Conservation (phyloP, 2,329 filamentous ascomycete species). For the Clarireedia monteithiana region DNA sequence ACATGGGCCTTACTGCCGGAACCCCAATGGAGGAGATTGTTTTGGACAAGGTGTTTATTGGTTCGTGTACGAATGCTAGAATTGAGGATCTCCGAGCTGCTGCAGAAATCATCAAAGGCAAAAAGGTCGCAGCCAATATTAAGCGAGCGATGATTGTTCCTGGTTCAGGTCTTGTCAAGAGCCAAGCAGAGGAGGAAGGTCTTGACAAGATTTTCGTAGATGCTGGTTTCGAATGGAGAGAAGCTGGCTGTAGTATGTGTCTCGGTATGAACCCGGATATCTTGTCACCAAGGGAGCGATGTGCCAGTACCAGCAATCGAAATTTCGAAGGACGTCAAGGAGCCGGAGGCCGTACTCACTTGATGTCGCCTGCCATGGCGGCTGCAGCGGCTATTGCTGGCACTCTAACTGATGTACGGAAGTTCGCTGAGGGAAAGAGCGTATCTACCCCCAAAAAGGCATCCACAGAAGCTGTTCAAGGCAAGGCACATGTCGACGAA, state of each 20-base stretch:
- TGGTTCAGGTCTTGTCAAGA: conserved; percentile 89
- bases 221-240: conserved; percentile 95
- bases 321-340: conserved; percentile 98
- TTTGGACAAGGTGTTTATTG: conserved; percentile 96
- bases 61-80: conserved; percentile 93
- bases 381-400: conserved; percentile 84
- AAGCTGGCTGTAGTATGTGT: conserved; percentile 98
- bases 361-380: conserved; percentile 97
- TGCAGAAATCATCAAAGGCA: conserved; percentile 77
- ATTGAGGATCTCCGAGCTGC: conserved; percentile 93
- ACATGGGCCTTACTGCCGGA: conserved; percentile 87
- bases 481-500: conserved; percentile 40
- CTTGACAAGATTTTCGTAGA: conserved; percentile 88
- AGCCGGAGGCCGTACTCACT: conserved; percentile 80
- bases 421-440: conserved; percentile 49
- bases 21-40: conserved; percentile 87
- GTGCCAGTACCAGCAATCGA: conserved; percentile 90
- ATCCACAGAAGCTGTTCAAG: conserved; percentile 11
- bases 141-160: conserved; percentile 95
- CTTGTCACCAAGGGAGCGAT: conserved; percentile 82
- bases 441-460: conserved; percentile 17
- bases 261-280: conserved; percentile 99
- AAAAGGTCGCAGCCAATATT: conserved; percentile 78
- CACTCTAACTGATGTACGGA: conserved; percentile 85
- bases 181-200: conserved; percentile 82